Evolutionary conservation across 208 protist species (phyloP).

Genomic region (Acanthamoeba comandoni): DNA sequence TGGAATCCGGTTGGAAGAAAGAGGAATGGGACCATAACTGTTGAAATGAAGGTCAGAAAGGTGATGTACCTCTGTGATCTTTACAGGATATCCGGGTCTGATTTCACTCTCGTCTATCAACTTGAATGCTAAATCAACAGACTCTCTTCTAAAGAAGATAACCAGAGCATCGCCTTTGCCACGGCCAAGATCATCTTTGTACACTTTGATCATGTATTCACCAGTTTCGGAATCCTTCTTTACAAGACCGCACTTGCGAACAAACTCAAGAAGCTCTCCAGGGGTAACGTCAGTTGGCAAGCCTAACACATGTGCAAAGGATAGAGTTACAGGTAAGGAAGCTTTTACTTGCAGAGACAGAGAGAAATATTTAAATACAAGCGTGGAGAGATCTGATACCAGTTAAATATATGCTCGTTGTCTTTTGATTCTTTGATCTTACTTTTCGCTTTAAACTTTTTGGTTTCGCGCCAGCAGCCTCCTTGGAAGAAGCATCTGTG

Average conservation of each 20-base stretch:
- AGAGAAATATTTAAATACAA: too few relatives aligned
- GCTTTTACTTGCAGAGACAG: not conserved
- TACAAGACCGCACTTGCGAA: conserved; percentile 63
- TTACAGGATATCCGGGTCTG: conserved; percentile 14
- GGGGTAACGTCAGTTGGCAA: conserved; percentile 18
- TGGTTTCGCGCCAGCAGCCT: not conserved
- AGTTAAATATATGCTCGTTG: too few relatives aligned
- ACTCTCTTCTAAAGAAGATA: conserved; percentile 44
- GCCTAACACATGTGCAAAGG: not conserved
- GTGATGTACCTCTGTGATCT: conserved; percentile 39
- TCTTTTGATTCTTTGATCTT: conserved; percentile 38
- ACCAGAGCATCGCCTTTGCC: conserved; percentile 70
- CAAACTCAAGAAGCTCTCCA: conserved; percentile 30
- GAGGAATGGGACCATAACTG: too few relatives aligned
- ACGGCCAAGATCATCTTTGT: conserved; percentile 50
- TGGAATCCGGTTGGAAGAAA: too few relatives aligned
- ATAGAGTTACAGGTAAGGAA: not conserved
- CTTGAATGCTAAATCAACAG: conserved; percentile 49
- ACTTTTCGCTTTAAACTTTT: not conserved
- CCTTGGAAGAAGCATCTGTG: not conserved
- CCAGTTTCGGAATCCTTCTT: conserved; percentile 54
- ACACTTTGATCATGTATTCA: conserved; percentile 69
- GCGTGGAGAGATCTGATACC: too few relatives aligned
- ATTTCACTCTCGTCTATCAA: conserved; percentile 67
- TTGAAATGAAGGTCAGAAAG: too few relatives aligned